Evolutionary conservation across 805 yeast genomes (phyloP), one percentile per base, ranked within the genome.

Genomic region (Wickerhamomyces silvicola): DNA sequence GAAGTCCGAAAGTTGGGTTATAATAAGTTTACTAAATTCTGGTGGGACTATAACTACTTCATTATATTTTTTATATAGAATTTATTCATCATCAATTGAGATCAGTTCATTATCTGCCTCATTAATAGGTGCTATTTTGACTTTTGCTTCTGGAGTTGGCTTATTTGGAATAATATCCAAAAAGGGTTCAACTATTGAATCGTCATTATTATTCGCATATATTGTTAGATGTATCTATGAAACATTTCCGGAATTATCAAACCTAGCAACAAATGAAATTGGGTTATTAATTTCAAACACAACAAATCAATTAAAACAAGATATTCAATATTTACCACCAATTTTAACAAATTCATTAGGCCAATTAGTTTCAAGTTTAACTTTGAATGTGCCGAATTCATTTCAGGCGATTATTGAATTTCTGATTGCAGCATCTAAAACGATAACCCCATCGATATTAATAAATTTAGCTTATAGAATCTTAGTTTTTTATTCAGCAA

Each of bases 221-320:
- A 79, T 90, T 39, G 95, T 92, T 18, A 82, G 94, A 52, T 86
- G 95, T 48, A 76, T 88, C 39, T 92, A 92, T 56, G 94, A 88
- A 52, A 77, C 95, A 4, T 86, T 90, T 48, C 96, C 97, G 1
- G 87, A 83, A 45, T 69, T 90, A 41, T 80, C 88, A 7, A 73
- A 75, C 33, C 63, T 62, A 19, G 70, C 72, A 0, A 63, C 67
- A 19, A 57, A 54, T 23, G 72, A 66, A 45, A 59, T 67, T 31
- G 48, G 61, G 18, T 53, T 55, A n/a, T 35, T 63, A 20, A 54
- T 66, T 14, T 56, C 64, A 25, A 57, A 42, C 43, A 63, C 52
- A 29, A 46, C 48, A 39, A 45, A 38, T 23, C 64, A 45, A 40
- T 53, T 38, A 34, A 55, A 38, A 39, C 54, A 37, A 46, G 66